Percentiles rank a stretch among this genome's conserved stretches.
Conservation (phyloP, 441 rosid genomes). For the Syzygium syzygioides region DNA sequence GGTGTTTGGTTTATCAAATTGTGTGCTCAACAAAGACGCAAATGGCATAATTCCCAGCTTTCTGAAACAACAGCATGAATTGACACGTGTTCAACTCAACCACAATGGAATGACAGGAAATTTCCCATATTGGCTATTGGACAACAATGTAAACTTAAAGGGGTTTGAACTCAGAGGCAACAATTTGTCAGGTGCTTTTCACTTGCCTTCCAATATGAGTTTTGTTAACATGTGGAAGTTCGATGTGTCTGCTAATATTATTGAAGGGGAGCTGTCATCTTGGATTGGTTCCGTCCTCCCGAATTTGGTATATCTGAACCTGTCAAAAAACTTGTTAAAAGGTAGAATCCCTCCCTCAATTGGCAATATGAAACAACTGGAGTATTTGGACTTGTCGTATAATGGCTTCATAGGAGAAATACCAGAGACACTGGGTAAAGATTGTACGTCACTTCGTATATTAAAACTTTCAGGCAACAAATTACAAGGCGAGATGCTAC, state of each 20-base stretch:
- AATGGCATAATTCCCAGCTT: too few species aligned
- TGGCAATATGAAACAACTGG: background rate
- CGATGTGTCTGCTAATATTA: background rate
- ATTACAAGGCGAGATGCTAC: background rate
- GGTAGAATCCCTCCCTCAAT: background rate
- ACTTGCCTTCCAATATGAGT: background rate
- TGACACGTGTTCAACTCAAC: too few species aligned
- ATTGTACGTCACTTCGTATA: rapidly evolving
- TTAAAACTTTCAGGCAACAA: background rate
- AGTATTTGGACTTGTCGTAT: background rate
- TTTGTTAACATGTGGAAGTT: rapidly evolving
- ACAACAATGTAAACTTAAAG: background rate
- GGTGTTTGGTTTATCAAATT: too few species aligned
- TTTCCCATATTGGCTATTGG: too few species aligned
- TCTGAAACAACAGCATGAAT: rapidly evolving
- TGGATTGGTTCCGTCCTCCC: background rate
- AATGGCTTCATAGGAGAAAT: background rate
- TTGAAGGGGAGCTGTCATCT: background rate
- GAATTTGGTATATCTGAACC: rapidly evolving
- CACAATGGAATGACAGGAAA: too few species aligned
- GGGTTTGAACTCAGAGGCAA: background rate
- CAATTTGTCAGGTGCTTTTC: background rate
- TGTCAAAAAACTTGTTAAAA: background rate
- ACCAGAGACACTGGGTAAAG: background rate
- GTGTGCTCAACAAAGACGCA: too few species aligned